Percentiles rank a stretch among this genome's conserved stretches.
phyloP scores from a whole-genome alignment of 352 stramenopile genomes.

The Globisporangium canariense region DNA sequence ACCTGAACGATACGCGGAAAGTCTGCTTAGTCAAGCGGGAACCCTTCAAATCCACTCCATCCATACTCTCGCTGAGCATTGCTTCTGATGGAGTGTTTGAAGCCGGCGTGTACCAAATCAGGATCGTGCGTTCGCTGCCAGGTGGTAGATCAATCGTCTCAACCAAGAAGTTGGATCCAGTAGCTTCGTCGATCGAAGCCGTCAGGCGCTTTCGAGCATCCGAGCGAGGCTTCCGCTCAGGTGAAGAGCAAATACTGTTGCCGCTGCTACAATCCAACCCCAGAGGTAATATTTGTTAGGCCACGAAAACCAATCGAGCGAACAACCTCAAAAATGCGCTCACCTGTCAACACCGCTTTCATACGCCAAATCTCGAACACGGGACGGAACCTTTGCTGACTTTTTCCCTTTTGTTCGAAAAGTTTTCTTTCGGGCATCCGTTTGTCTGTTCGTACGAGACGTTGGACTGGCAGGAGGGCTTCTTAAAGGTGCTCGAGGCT shows the following conservation, averaged over 20 bases:
- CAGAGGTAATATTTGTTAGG: neutral
- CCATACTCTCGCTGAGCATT: slow-evolving; percentile 36
- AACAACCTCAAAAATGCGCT: neutral
- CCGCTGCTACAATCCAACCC: slow-evolving; percentile 20
- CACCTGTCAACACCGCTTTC: slow-evolving; percentile 83
- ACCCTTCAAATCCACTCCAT: slow-evolving; percentile 75
- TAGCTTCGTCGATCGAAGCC: slow-evolving; percentile 52
- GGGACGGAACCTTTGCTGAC: slow-evolving; percentile 40
- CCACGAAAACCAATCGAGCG: neutral
- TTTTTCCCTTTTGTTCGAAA: slow-evolving; percentile 55
- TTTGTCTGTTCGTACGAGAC: slow-evolving; percentile 27
- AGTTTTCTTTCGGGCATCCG: slow-evolving; percentile 45
- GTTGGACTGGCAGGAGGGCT: slow-evolving; percentile 64
- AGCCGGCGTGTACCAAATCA: slow-evolving; percentile 81
- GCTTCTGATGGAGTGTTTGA: slow-evolving; percentile 40
- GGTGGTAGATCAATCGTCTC: slow-evolving; percentile 85
- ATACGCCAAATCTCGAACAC: slow-evolving; percentile 59
- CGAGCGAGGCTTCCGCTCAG: slow-evolving; percentile 52
- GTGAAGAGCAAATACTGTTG: slow-evolving; percentile 72
- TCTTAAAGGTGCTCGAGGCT: slow-evolving; percentile 39
- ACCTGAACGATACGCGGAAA: slow-evolving; percentile 85
- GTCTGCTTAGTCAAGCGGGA: slow-evolving; percentile 82
- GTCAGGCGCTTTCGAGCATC: slow-evolving; percentile 43
- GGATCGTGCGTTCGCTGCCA: slow-evolving; percentile 84
- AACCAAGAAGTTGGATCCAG: slow-evolving; percentile 82